Evolutionary conservation across 179 eudicot species (phyloP).

Genomic region (Spergularia azorica): DNA sequence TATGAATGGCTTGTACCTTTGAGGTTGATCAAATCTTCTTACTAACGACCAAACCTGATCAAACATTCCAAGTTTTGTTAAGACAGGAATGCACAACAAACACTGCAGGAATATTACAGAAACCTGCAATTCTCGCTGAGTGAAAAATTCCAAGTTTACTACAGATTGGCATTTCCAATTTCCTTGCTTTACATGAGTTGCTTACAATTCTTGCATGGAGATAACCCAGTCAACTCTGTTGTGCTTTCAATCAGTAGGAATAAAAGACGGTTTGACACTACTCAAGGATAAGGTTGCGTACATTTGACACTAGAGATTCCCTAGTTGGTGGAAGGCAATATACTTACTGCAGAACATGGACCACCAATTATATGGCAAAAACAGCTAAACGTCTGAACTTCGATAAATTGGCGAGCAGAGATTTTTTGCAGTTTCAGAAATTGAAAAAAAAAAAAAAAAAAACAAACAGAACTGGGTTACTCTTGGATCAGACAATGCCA

Average conservation of each 20-base stretch:
- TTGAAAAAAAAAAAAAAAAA: neutral
- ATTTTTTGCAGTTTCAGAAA: neutral
- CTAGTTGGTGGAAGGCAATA: neutral
- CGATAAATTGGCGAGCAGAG: neutral
- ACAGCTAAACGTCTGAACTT: neutral
- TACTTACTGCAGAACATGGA: too few species aligned
- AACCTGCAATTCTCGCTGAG: neutral
- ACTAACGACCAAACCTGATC: conserved; percentile 44
- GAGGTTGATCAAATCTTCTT: conserved; percentile 44
- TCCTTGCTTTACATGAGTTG: too few species aligned
- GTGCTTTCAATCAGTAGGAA: neutral
- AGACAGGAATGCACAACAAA: neutral
- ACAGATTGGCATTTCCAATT: too few species aligned
- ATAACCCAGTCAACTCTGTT: neutral
- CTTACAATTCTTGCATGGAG: neutral
- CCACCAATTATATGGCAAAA: neutral
- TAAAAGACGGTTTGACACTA: neutral
- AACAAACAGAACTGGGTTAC: neutral
- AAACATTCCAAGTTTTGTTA: neutral
- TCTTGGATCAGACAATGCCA: neutral
- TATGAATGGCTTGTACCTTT: conserved; percentile 42
- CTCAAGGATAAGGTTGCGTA: neutral
- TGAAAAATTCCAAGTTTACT: neutral
- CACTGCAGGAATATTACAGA: neutral
- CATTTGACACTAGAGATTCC: neutral